These are phyloP conservation scores for Aspergillus oerlinghausenensis DNA, from an alignment of 2,329 filamentous ascomycete genomes.

Conservation along the genomic window DNA sequence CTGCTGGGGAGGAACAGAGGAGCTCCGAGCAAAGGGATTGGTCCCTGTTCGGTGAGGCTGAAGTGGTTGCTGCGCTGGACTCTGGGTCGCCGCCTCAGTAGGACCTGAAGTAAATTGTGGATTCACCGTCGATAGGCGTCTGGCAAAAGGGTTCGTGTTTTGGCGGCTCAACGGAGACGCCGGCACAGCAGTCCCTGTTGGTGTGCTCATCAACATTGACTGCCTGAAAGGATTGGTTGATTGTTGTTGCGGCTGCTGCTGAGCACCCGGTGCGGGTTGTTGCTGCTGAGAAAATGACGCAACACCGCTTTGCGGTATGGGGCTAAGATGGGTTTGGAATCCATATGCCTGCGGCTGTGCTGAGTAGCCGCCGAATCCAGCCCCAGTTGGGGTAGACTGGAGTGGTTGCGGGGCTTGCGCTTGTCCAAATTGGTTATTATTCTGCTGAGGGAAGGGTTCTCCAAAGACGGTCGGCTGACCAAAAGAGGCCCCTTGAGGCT, in stretches of 20 bases:
- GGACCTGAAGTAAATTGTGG: conserved; percentile 25
- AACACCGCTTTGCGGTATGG: conserved; percentile 48
- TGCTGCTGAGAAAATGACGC: conserved; percentile 44
- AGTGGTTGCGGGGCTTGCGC: conserved; percentile 43
- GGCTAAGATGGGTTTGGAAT: conserved; percentile 38
- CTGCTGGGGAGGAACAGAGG: conserved; percentile 38
- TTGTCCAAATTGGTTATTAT: conserved; percentile 36
- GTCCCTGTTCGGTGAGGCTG: conserved; percentile 60
- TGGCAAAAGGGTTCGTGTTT: conserved; percentile 84
- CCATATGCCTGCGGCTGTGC: conserved; percentile 59
- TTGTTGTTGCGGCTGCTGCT: conserved; percentile 40
- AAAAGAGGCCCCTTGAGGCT: conserved; percentile 18
- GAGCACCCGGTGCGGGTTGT: conserved; percentile 20
- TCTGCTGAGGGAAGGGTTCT: conserved; percentile 22
- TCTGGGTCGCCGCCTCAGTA: conserved; percentile 16
- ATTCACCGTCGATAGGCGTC: conserved; percentile 43
- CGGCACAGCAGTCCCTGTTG: conserved; percentile 49
- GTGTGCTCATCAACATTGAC: conserved; percentile 64
- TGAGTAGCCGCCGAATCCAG: conserved; percentile 79
- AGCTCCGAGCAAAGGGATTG: conserved; percentile 63
- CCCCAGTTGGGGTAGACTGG: conserved; percentile 63
- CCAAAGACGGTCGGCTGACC: conserved; percentile 18
- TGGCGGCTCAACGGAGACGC: conserved; percentile 52
- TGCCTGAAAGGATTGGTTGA: conserved; percentile 91
- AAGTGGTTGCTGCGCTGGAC: conserved; percentile 32